Evolutionary conservation across 805 yeast genomes (phyloP).

Genomic region (Cyberlindnera veronae): DNA sequence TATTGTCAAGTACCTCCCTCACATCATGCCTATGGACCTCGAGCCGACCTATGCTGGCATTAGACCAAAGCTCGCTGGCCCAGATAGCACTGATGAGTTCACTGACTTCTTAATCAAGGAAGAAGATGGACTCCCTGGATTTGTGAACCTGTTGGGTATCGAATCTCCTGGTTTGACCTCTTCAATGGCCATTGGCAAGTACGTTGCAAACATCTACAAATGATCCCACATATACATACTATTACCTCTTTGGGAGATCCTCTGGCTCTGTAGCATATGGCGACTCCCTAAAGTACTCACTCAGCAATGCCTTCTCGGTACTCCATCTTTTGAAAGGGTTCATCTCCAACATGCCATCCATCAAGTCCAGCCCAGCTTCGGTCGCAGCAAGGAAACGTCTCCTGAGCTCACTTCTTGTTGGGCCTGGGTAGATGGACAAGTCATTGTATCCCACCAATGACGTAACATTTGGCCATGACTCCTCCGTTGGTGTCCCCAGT

Average conservation of each 20-base stretch:
- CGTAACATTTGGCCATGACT: conserved; percentile 86
- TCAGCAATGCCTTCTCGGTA: conserved; percentile 58
- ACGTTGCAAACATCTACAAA: conserved; percentile 42
- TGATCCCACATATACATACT: not conserved
- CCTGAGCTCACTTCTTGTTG: conserved; percentile 74
- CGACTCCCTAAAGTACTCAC: conserved; percentile 64
- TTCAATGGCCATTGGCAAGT: conserved; percentile 76
- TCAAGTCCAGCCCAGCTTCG: conserved; percentile 72
- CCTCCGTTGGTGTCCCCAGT: conserved; percentile 92
- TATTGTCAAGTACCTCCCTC: conserved; percentile 61
- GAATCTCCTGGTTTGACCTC: conserved; percentile 91
- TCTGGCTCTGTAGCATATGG: conserved; percentile 73
- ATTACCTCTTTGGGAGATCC: conserved; percentile 48
- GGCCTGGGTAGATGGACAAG: conserved; percentile 75
- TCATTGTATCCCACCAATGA: conserved; percentile 73
- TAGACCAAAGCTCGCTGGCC: conserved; percentile 67
- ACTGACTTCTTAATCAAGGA: conserved; percentile 72
- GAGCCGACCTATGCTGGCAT: conserved; percentile 77
- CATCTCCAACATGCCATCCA: conserved; percentile 67
- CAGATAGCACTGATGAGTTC: conserved; percentile 40
- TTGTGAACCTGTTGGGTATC: conserved; percentile 74
- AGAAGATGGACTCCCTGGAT: conserved; percentile 72
- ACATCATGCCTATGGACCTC: conserved; percentile 46
- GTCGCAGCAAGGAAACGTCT: conserved; percentile 89
- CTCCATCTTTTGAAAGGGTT: conserved; percentile 75